Evolutionary conservation across 306 rosid genomes (phyloP).

Genomic region (Gastrolobium bilobum): DNA sequence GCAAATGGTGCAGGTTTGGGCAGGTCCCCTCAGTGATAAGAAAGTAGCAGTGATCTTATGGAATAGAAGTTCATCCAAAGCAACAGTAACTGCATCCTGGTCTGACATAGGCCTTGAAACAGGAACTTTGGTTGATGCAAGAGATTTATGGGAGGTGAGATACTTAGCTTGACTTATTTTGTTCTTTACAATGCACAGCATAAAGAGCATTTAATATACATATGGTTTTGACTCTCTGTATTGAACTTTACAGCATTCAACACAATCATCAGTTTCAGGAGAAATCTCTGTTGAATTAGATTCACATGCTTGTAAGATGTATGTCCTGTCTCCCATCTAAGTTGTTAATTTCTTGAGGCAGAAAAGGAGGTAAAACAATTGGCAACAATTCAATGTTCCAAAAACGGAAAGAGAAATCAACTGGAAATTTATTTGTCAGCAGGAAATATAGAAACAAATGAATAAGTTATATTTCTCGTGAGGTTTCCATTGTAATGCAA

Average conservation of each 20-base stretch:
- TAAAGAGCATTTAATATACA: background rate
- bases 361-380: background rate
- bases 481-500: background rate
- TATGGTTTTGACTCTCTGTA: background rate
- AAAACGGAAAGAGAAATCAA: background rate
- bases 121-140: conserved; percentile 47
- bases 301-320: conserved; percentile 71
- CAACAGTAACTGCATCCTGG: too few relatives aligned
- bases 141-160: conserved; percentile 68
- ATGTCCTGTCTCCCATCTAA: conserved; percentile 54
- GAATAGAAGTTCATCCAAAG: conserved; percentile 18
- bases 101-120: conserved; percentile 33
- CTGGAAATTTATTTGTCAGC: background rate
- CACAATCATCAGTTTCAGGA: conserved; percentile 36
- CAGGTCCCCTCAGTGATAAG: conserved; percentile 59
- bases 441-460: background rate
- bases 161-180: background rate
- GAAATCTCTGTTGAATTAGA: conserved; percentile 50
- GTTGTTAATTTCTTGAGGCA: background rate
- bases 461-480: too few relatives aligned
- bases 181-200: background rate
- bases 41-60: conserved; percentile 59
- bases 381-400: background rate
- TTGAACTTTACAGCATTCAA: conserved; percentile 57
- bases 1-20: conserved; percentile 61